Evolutionary conservation across 2,329 filamentous ascomycete genomes (phyloP), one percentile per base, ranked within the genome.

Genomic region (Arthrocladium fulminans): DNA sequence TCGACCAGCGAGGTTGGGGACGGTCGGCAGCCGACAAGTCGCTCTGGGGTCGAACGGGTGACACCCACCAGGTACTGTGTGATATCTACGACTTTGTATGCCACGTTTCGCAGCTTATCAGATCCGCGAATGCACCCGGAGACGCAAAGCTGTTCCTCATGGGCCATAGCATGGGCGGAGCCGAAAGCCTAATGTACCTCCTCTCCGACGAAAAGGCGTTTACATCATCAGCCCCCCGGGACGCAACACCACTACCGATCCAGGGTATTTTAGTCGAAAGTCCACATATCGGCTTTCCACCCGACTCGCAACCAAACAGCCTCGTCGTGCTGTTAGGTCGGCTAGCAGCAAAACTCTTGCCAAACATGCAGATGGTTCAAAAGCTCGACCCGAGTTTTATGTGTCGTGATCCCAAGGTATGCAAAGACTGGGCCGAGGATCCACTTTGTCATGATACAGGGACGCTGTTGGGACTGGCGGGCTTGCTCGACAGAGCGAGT

Each of bases 131-230:
- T 59, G 66, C 3, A 68, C 29, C 29, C 24, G 43, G 19, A 13
- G 72, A 29, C 50, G 51, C 34, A 57, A 63, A 8, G 0, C 62
- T 94, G 13, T 96, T 95, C 67, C 74, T 96, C 17, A 80, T 92
- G 72, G 89, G 89, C 46, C 88, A 95, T 67, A 88, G 83, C 19
- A 95, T 95, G 87, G 89, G 89, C 55, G 89, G 89, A 51, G 86
- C 81, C 20, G 77, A 94, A 66, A 77, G 81, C 4, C 69, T 94
- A 7, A 80, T 78, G 37, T 82, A 79, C 57, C 70, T 62, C 12
- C 58, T 67, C n/a, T 55, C 53, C 8, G 53, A 51, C 2, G 49
- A 49, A 3, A 54, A 61, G n/a, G 61, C 61, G 38, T 72, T 67
- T 17, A 73, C 69, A 3, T 57, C 37, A 74, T 78, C 13, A 63